Evolutionary conservation across 257 asterid genomes (phyloP).

Genomic region (Prunella vulgaris): DNA sequence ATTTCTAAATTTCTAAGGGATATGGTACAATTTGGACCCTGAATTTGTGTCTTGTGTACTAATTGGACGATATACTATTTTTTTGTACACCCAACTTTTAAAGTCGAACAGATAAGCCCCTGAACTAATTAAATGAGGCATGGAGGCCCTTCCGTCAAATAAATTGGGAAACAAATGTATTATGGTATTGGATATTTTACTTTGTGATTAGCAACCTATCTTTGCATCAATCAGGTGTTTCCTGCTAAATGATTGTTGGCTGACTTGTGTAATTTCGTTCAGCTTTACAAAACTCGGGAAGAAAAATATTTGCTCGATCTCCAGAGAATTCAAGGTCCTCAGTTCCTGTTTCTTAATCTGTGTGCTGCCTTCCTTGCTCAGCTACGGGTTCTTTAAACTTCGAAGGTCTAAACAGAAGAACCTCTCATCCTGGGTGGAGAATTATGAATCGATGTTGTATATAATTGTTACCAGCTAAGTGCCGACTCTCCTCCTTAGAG

Average conservation of each 20-base stretch:
- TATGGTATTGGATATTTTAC: too few relatives aligned
- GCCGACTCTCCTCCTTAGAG: slow-evolving; percentile 28
- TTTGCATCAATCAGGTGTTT: neutral
- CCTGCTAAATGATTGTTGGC: neutral
- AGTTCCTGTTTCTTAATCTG: slow-evolving; percentile 80
- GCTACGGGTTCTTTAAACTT: slow-evolving; percentile 77
- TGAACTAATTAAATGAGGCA: too few relatives aligned
- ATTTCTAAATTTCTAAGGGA: neutral
- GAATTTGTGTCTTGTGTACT: too few relatives aligned
- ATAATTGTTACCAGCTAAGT: slow-evolving; percentile 35
- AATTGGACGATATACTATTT: too few relatives aligned
- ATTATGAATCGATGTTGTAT: slow-evolving; percentile 37
- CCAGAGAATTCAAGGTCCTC: slow-evolving; percentile 92
- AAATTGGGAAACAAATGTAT: too few relatives aligned
- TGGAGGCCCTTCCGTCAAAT: too few relatives aligned
- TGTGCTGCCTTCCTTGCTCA: slow-evolving; percentile 92
- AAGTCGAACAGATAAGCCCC: too few relatives aligned
- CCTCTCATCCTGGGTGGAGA: slow-evolving; percentile 17
- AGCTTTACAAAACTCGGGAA: slow-evolving; percentile 94
- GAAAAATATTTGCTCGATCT: slow-evolving; percentile 90
- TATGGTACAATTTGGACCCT: neutral
- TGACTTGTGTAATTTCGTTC: slow-evolving; percentile 13
- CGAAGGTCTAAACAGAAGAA: slow-evolving; percentile 15
- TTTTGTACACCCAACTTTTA: too few relatives aligned
- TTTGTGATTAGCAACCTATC: neutral